Conservation (phyloP, 1,139 yeast genomes). For the Suzukiozyma palmioleophila region DNA sequence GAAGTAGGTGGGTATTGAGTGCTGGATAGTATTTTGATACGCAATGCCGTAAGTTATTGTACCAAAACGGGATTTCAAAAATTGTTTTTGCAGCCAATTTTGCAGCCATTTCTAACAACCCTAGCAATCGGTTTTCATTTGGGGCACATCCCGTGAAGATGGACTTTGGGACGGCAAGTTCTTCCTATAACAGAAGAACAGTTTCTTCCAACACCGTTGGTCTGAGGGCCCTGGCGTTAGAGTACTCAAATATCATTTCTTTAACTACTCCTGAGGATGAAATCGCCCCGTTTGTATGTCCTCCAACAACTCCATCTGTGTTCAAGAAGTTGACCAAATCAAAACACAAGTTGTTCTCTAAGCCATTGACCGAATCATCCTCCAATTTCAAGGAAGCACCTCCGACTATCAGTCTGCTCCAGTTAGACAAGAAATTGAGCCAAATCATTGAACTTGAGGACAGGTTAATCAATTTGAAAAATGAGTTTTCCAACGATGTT, state of each 20-base stretch:
- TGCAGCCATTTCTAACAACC: background rate
- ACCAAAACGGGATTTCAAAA: background rate
- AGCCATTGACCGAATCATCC: background rate
- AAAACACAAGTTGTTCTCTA: conserved; percentile 1
- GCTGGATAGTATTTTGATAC: too few relatives aligned
- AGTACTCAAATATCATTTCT: background rate
- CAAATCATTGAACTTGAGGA: conserved; percentile 11
- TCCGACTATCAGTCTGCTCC: conserved; percentile 2
- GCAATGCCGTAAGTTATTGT: background rate
- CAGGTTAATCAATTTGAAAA: conserved; percentile 8
- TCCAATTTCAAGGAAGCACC: conserved; percentile 7
- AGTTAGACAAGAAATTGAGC: conserved; percentile 6
- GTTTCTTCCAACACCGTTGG: background rate
- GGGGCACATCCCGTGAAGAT: conserved; percentile 1
- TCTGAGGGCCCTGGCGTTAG: background rate
- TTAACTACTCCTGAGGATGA: conserved; percentile 1
- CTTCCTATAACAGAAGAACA: background rate
- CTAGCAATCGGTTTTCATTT: conserved; percentile 1
- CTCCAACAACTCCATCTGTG: background rate
- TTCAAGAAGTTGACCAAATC: conserved; percentile 1
- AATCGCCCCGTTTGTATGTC: conserved; percentile 4
- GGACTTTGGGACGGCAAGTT: background rate
- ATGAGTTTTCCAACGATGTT: conserved; percentile 19
- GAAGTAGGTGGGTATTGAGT: too few relatives aligned
- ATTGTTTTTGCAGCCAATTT: background rate